phyloP scores from a whole-genome alignment of 768 basidiomycete genomes.

The Suillus spraguei region DNA sequence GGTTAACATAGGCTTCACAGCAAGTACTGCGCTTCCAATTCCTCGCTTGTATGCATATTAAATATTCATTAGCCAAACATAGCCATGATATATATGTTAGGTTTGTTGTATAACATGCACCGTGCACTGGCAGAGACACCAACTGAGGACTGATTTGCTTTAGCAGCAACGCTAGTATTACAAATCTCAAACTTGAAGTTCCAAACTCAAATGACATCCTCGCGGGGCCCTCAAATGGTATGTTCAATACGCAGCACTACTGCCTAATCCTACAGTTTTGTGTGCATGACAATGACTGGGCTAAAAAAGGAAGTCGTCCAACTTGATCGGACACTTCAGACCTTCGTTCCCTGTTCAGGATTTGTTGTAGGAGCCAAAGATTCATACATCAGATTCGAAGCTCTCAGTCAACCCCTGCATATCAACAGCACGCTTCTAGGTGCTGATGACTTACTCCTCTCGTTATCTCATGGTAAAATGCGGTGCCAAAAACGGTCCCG shows the following conservation, averaged over 20 bases:
- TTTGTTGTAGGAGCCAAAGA: not conserved
- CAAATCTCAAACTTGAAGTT: not conserved
- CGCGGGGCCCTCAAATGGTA: not conserved
- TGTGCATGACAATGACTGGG: not conserved
- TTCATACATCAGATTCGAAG: constrained; percentile 6
- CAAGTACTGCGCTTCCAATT: not conserved
- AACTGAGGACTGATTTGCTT: not conserved
- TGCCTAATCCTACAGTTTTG: not conserved
- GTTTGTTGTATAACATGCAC: not conserved
- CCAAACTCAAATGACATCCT: not conserved
- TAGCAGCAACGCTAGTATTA: not conserved
- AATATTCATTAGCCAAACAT: not conserved
- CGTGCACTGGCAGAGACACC: no score
- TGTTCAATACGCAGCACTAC: not conserved
- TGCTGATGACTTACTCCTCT: not conserved
- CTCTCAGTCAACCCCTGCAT: not conserved
- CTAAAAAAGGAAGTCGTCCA: not conserved
- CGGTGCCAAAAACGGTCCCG: not conserved
- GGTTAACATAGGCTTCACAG: not conserved
- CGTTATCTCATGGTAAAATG: not conserved
- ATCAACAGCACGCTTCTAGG: not conserved
- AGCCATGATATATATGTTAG: not conserved
- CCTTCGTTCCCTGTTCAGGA: not conserved
- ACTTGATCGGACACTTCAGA: not conserved
- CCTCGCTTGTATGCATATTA: not conserved